Evolutionary conservation across 2,329 filamentous ascomycete species (phyloP).

Genomic region (Penicillium sp.): DNA sequence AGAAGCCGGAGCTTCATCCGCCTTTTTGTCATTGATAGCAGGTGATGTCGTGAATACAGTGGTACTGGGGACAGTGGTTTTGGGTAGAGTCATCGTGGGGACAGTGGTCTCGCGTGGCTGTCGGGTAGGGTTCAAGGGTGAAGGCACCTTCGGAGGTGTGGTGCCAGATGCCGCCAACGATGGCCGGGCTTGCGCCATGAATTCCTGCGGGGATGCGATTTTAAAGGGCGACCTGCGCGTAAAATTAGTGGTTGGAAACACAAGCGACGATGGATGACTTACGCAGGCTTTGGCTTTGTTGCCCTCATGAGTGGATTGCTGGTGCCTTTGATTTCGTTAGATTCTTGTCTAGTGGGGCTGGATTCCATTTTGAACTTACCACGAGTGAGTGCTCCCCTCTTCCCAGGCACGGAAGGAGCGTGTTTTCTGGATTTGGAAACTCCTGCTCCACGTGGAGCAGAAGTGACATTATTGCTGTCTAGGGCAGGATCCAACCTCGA

Average conservation of each 20-base stretch:
- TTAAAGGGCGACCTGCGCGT: not conserved
- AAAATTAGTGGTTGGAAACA: not conserved
- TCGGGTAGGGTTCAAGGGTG: no score
- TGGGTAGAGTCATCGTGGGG: no score
- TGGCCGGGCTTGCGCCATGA: not conserved
- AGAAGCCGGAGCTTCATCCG: no score
- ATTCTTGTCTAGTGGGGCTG: not conserved
- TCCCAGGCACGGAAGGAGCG: not conserved
- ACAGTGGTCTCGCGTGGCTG: no score
- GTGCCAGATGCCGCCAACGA: not conserved
- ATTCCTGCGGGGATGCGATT: not conserved
- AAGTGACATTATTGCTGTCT: not conserved
- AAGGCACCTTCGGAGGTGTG: no score
- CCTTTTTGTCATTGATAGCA: no score
- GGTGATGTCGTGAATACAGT: no score
- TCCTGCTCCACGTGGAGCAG: not conserved
- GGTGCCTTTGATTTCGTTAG: not conserved
- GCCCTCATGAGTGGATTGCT: not conserved
- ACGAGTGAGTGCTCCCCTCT: not conserved
- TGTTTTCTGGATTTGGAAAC: not conserved
- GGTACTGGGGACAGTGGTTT: no score
- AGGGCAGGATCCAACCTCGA: not conserved
- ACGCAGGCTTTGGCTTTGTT: not conserved
- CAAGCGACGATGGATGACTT: not conserved
- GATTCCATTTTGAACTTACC: not conserved